These are phyloP conservation scores for Henckelia pumila DNA, from an alignment of 257 asterid species.

Conservation along the genomic window DNA sequence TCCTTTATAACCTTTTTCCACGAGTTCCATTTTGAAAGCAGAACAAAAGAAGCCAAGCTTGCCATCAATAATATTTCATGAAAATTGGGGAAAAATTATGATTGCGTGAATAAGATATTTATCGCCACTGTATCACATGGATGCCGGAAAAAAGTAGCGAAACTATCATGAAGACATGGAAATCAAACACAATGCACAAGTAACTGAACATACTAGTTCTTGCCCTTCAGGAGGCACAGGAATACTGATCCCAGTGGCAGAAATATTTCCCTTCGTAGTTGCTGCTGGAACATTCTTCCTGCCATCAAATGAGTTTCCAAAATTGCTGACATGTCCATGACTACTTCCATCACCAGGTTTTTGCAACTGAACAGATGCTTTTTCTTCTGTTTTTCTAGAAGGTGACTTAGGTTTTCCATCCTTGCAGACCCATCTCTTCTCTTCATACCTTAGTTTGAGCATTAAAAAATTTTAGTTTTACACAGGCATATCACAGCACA, in stretches of 20 bases:
- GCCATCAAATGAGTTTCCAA: constrained; percentile 50
- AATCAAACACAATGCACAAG: constrained; percentile 6
- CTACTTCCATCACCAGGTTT: constrained; percentile 62
- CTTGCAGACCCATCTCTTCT: constrained; percentile 86
- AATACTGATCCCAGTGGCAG: constrained; percentile 38
- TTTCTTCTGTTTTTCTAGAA: constrained; percentile 57
- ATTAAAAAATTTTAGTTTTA: constrained; percentile 24
- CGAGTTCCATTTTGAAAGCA: background rate
- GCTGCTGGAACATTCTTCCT: constrained; percentile 44
- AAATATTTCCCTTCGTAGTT: constrained; percentile 39
- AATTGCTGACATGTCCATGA: constrained; percentile 44
- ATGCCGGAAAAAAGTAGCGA: constrained; percentile 10
- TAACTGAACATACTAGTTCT: constrained; percentile 53
- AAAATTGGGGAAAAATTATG: background rate
- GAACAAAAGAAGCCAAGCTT: background rate
- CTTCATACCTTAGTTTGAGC: constrained; percentile 72
- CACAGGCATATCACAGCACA: constrained; percentile 19
- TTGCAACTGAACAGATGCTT: constrained; percentile 58
- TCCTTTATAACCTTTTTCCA: background rate
- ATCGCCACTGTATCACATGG: background rate
- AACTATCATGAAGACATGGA: background rate
- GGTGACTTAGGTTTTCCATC: constrained; percentile 71
- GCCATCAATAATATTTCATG: background rate
- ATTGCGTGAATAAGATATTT: constrained; percentile 5
- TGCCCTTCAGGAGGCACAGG: constrained; percentile 54